Percentiles rank a stretch among this genome's conserved stretches.
Conservation (phyloP, 2,329 filamentous ascomycete genomes). For the Amphichorda felina region DNA sequence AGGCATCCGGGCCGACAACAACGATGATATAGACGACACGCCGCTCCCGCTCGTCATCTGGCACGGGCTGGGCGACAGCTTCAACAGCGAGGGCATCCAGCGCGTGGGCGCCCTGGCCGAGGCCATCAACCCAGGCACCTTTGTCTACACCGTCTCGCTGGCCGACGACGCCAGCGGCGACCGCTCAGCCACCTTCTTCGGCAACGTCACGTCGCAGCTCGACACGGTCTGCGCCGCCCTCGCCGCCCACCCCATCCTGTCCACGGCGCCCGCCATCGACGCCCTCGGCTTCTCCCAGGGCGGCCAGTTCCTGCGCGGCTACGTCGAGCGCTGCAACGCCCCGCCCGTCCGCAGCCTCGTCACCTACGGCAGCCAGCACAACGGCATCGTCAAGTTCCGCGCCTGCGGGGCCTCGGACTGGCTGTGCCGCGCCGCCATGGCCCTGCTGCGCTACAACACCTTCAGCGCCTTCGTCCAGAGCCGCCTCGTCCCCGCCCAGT, state of each 20-base stretch:
- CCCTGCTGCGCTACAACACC: slow-evolving; percentile 65
- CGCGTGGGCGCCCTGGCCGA: slow-evolving; percentile 61
- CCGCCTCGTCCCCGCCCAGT: slow-evolving; percentile 83
- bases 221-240: slow-evolving; percentile 67
- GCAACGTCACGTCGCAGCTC: slow-evolving; percentile 75
- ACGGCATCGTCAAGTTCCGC: slow-evolving; percentile 78
- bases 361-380: slow-evolving; percentile 86
- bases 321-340: slow-evolving; percentile 75
- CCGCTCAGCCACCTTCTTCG: slow-evolving; percentile 77
- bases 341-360: slow-evolving; percentile 68
- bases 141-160: slow-evolving; percentile 69
- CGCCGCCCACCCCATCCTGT: slow-evolving; percentile 63
- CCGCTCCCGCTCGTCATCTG: slow-evolving; percentile 87
- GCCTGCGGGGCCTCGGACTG: slow-evolving; percentile 61
- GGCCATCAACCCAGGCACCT: slow-evolving; percentile 66
- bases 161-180: slow-evolving; percentile 54
- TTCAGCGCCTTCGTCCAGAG: slow-evolving; percentile 72
- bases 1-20: neutral
- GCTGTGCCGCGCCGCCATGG: slow-evolving; percentile 71
- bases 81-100: slow-evolving; percentile 62
- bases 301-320: slow-evolving; percentile 87
- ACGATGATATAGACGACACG: slow-evolving; percentile 37
- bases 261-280: slow-evolving; percentile 73
- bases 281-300: slow-evolving; percentile 93
- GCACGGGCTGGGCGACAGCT: slow-evolving; percentile 75